Percentiles rank a stretch among this genome's conserved stretches.
Conservation (phyloP, 495 filamentous ascomycete species). For the Elasticomyces elasticus region DNA sequence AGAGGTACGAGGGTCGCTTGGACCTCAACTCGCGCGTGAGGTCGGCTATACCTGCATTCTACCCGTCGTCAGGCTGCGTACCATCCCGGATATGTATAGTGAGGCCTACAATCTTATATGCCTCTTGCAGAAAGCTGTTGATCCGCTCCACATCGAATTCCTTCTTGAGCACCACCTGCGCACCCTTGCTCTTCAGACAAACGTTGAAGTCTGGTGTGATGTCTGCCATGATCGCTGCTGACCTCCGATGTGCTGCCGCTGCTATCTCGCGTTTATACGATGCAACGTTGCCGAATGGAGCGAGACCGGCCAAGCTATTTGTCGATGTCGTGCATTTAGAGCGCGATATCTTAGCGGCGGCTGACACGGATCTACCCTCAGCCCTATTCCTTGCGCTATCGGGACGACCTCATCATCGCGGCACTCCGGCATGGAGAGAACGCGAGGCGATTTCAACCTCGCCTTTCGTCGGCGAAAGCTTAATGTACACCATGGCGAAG, state of each 20-base stretch:
- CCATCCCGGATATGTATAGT: no score
- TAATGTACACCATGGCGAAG: not conserved
- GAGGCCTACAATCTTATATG: constrained; percentile 78
- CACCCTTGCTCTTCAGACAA: constrained; percentile 50
- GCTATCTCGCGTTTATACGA: not conserved
- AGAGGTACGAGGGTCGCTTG: constrained; percentile 86
- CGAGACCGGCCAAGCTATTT: not conserved
- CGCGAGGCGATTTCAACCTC: not conserved
- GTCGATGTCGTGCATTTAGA: not conserved
- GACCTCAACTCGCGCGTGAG: constrained; percentile 67
- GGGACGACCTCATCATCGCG: not conserved
- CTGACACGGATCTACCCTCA: not conserved
- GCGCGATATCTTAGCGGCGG: not conserved
- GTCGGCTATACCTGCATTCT: constrained; percentile 79
- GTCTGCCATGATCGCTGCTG: constrained; percentile 38
- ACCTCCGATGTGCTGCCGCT: no score
- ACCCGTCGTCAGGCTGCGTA: constrained; percentile 9
- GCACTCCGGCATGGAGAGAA: not conserved
- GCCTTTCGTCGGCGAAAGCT: not conserved
- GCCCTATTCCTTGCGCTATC: not conserved
- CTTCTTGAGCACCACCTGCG: constrained; percentile 34
- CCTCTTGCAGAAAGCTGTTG: constrained; percentile 92
- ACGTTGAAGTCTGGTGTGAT: constrained; percentile 62
- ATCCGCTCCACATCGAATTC: constrained; percentile 40
- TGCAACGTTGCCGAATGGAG: not conserved